Evolutionary conservation across 1,284 basidiomycete genomes (phyloP).

Genomic region (Rhodotorula sp.): DNA sequence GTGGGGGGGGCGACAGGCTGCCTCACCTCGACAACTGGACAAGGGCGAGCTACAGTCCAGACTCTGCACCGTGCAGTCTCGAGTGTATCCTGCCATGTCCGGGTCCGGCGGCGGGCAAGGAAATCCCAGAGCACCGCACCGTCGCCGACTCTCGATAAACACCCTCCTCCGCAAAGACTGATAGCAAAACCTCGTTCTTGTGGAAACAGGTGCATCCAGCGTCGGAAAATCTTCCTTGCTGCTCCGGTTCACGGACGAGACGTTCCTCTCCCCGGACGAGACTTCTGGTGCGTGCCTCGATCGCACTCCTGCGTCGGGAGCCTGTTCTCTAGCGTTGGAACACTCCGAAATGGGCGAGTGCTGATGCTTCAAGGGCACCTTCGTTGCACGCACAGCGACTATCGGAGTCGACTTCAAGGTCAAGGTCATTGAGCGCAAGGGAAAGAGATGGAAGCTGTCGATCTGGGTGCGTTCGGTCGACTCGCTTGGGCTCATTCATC

Average conservation of each 20-base stretch:
- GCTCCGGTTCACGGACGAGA: conserved; percentile 91
- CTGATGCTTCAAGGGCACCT: neutral
- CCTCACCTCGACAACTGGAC: no score
- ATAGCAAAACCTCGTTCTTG: neutral
- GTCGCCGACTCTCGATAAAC: neutral
- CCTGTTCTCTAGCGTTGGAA: neutral
- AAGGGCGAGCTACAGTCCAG: no score
- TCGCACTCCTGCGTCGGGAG: no score
- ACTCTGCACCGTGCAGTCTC: no score
- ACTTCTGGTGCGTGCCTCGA: conserved; percentile 69
- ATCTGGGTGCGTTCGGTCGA: conserved; percentile 53
- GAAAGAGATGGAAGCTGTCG: conserved; percentile 56
- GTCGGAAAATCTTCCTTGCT: conserved; percentile 68
- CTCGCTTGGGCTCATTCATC: neutral
- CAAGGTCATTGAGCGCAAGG: conserved; percentile 48
- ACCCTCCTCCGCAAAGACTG: neutral
- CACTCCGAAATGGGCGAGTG: neutral
- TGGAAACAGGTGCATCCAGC: conserved; percentile 26
- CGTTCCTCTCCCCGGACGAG: conserved; percentile 93
- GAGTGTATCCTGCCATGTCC: no score
- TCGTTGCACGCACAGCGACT: conserved; percentile 16
- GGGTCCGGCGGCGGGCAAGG: no score
- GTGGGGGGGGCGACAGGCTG: no score
- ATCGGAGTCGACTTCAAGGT: conserved; percentile 55
- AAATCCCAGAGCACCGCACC: no score